These are phyloP conservation scores for Paecilomyces formosus DNA, from an alignment of 2,329 filamentous ascomycete species.

Conservation along the genomic window DNA sequence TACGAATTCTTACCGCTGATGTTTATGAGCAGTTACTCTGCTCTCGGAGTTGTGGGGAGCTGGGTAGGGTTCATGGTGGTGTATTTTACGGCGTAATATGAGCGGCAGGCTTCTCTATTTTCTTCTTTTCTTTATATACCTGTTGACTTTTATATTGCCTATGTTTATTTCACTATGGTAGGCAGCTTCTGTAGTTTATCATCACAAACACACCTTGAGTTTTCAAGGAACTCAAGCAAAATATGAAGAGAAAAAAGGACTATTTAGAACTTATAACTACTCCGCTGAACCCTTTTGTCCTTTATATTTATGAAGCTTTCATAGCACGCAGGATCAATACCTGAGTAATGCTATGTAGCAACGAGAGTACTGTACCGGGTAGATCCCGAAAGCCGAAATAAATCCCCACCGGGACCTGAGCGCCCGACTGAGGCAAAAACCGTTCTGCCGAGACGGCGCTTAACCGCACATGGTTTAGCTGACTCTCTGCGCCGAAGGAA, in stretches of 20 bases:
- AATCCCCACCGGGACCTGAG: not conserved
- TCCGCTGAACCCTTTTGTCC: no score
- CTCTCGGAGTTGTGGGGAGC: constrained; percentile 88
- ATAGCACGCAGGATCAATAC: no score
- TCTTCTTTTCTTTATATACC: not conserved
- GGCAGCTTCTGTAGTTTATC: not conserved
- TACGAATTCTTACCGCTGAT: constrained; percentile 92
- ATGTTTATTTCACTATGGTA: not conserved
- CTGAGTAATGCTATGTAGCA: no score
- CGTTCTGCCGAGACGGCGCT: not conserved
- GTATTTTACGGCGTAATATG: constrained; percentile 57
- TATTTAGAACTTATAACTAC: no score
- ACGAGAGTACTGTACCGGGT: not conserved
- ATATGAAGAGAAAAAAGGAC: no score
- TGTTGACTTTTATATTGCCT: not conserved
- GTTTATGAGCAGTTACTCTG: constrained; percentile 93
- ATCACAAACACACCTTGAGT: no score
- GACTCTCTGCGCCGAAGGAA: not conserved
- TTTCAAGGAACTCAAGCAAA: no score
- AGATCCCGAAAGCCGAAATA: not conserved
- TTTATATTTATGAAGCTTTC: no score
- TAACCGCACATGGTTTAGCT: not conserved
- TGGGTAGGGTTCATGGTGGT: constrained; percentile 93
- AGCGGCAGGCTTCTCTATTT: not conserved
- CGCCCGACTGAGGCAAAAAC: not conserved